phyloP scores from a whole-genome alignment of 2,329 filamentous ascomycete species.

The Paraconiothyrium brasiliense region DNA sequence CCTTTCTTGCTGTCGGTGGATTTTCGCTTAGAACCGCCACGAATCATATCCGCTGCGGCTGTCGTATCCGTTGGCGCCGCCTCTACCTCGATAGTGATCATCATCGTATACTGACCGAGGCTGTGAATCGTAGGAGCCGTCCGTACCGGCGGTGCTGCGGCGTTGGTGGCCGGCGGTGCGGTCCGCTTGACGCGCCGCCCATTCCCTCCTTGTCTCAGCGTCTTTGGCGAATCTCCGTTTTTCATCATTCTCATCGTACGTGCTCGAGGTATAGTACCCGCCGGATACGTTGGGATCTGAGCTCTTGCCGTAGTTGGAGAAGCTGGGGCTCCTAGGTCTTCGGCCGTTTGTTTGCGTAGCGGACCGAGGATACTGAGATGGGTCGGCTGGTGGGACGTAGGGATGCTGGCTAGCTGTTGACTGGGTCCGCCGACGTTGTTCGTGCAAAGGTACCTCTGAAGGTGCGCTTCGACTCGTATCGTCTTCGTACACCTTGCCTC shows the following conservation, averaged over 20 bases:
- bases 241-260: conserved; percentile 46
- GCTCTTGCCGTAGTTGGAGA: conserved; percentile 44
- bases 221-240: conserved; percentile 41
- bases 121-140: conserved; percentile 40
- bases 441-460: conserved; percentile 33
- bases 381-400: conserved; percentile 35
- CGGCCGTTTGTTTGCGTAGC: conserved; percentile 29
- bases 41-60: conserved; percentile 37
- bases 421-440: conserved; percentile 41
- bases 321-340: conserved; percentile 46
- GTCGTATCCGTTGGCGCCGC: conserved; percentile 40
- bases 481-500: conserved; percentile 64
- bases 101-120: conserved; percentile 43
- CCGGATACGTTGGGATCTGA: conserved; percentile 45
- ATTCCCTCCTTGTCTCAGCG: conserved; percentile 38
- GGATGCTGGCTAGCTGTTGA: conserved; percentile 44
- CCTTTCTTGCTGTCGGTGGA: background rate
- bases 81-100: conserved; percentile 40
- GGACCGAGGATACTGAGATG: conserved; percentile 34
- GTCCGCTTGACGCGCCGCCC: conserved; percentile 32
- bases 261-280: conserved; percentile 43
- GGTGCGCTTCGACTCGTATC: conserved; percentile 35
- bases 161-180: conserved; percentile 28
- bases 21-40: conserved; percentile 37
- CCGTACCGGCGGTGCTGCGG: conserved; percentile 35